These are phyloP conservation scores for Gamsiella multidivaricata DNA, from an alignment of 192 early-diverging fungal species.

Conservation along the genomic window DNA sequence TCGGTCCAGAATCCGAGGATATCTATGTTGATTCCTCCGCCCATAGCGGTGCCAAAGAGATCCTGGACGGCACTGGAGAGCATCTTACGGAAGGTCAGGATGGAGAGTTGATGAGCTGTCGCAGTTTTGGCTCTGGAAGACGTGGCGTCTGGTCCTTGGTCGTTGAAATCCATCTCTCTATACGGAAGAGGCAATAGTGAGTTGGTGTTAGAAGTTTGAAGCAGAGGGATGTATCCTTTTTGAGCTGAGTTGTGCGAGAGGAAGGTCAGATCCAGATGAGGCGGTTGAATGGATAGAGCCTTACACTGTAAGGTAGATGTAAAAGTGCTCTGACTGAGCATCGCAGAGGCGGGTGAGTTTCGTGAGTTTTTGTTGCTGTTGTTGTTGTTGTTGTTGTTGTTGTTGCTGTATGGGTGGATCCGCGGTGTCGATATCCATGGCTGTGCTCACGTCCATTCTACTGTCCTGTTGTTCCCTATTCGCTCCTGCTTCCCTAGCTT, in stretches of 20 bases:
- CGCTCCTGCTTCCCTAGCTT: too few relatives aligned
- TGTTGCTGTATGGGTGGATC: not conserved
- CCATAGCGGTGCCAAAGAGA: slow-evolving; percentile 42
- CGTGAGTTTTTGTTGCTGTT: not conserved
- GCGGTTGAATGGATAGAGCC: too few relatives aligned
- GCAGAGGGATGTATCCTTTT: too few relatives aligned
- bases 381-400: not conserved
- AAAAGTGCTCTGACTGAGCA: slow-evolving; percentile 26
- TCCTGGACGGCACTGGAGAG: slow-evolving; percentile 39
- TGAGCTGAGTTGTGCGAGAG: too few relatives aligned
- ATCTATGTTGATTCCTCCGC: slow-evolving; percentile 50
- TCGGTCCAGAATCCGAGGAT: slow-evolving; percentile 50
- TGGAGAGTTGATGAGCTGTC: slow-evolving; percentile 16
- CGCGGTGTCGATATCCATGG: not conserved
- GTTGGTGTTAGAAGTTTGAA: too few relatives aligned
- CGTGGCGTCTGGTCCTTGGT: not conserved
- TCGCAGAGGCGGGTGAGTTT: slow-evolving; percentile 38
- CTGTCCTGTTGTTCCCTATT: too few relatives aligned
- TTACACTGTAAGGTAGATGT: slow-evolving; percentile 53
- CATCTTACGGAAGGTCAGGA: slow-evolving; percentile 46
- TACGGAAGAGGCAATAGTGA: too few relatives aligned
- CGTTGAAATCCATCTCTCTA: slow-evolving; percentile 39
- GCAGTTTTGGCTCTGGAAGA: slow-evolving; percentile 13
- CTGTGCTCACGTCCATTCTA: not conserved
- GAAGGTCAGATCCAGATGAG: too few relatives aligned